These are phyloP conservation scores for Rhynchosporium agropyri DNA, from an alignment of 2,329 filamentous ascomycete genomes.

Conservation along the genomic window DNA sequence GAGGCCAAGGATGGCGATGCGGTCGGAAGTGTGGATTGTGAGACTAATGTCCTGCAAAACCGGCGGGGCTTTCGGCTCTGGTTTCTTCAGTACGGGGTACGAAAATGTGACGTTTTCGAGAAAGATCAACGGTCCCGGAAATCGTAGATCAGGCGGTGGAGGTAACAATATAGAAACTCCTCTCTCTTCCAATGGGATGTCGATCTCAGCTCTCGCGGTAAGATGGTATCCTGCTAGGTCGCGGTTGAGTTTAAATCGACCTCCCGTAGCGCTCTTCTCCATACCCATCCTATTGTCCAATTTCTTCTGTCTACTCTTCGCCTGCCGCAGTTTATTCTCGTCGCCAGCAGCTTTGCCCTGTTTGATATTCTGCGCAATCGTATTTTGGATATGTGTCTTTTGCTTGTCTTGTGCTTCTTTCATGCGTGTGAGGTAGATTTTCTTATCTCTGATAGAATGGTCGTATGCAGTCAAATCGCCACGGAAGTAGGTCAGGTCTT, in stretches of 20 bases:
- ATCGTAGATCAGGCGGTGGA: constrained; percentile 68
- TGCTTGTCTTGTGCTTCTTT: constrained; percentile 82
- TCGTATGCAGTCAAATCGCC: constrained; percentile 77
- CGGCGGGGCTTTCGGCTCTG: constrained; percentile 39
- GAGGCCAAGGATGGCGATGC: constrained; percentile 74
- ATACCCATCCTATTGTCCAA: constrained; percentile 80
- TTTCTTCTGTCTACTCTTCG: constrained; percentile 82
- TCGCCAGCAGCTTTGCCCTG: constrained; percentile 77
- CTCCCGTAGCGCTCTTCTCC: constrained; percentile 70
- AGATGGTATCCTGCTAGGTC: constrained; percentile 67
- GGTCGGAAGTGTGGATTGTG: constrained; percentile 71
- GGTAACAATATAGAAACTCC: constrained; percentile 61
- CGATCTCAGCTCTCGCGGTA: constrained; percentile 66
- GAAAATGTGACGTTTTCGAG: constrained; percentile 69
- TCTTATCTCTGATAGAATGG: constrained; percentile 66
- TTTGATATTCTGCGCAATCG: constrained; percentile 73
- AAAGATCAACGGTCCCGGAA: constrained; percentile 73
- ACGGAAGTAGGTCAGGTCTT: constrained; percentile 71
- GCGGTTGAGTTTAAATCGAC: constrained; percentile 78
- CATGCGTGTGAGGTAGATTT: constrained; percentile 70
- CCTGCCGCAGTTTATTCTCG: constrained; percentile 83
- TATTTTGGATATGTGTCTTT: constrained; percentile 77
- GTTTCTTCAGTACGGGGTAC: constrained; percentile 52
- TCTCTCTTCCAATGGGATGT: constrained; percentile 66
- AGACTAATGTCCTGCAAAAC: constrained; percentile 67